Evolutionary conservation across 1,284 basidiomycete species (phyloP), one percentile per base, ranked within the genome.

Genomic region (Peniophora sp.): DNA sequence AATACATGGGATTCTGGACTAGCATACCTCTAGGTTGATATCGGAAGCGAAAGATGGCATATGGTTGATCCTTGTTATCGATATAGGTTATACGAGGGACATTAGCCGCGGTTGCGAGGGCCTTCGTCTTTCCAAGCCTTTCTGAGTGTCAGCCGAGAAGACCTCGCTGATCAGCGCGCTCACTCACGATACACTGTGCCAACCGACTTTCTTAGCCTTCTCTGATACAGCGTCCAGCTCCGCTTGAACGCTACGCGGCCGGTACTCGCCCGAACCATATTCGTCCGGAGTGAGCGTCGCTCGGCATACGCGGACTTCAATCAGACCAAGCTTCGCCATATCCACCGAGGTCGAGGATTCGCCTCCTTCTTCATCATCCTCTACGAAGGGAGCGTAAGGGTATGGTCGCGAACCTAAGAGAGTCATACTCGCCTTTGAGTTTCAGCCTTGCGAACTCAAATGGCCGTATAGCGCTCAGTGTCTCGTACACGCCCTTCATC

Each of bases 11-110:
- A n/a, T n/a, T n/a, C n/a, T n/a, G n/a, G n/a, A n/a, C n/a, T 45
- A n/a, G n/a, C 43, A 24, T 45, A 52, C 51, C 47, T 17, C 18
- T n/a, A 23, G 51, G 48, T 34, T 39, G 42, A 24, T 52, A 39
- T n/a, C 36, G 37, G 20, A 52, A 52, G 24, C 43, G 37, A 23
- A 52, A 52, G 2, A 18, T 34, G 3, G 48, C 51, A 23, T 47
- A 47, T 46, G 51, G 51, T 18, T 3, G 14, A 9, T 36, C 3
- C 36, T 24, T 23, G 43, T 9, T 3, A 15, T 45, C 20, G 2
- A 45, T 20, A 22, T 45, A 24, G 8, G 17, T n/a, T 45, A 24
- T 22, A 9, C n/a, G 43, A 20, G 43, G 23, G 6, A 23, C 23
- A 22, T 20, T 22, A 15, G 39, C 39, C 23, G 23, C 18, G 43